These are phyloP conservation scores for Rhododendron kiyosumense DNA, from an alignment of 148 eudicot genomes.

Conservation along the genomic window DNA sequence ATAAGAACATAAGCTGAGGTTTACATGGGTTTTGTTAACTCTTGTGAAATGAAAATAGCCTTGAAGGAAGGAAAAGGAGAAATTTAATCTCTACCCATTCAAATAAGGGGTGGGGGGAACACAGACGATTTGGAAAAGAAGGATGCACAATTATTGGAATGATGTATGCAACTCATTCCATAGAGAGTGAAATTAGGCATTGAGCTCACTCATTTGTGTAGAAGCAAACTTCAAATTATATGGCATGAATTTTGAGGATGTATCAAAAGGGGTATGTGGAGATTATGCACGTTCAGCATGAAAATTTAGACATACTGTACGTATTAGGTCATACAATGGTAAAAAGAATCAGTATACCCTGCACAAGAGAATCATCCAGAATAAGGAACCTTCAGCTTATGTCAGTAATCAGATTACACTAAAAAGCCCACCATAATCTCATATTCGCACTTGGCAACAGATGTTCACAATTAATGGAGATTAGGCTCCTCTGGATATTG, in stretches of 20 bases:
- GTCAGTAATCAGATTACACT: not conserved
- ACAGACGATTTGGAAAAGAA: too few species aligned
- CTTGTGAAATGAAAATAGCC: too few species aligned
- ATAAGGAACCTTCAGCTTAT: not conserved
- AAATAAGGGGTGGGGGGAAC: too few species aligned
- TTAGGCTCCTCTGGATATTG: too few species aligned
- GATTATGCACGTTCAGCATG: not conserved
- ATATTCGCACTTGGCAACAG: not conserved
- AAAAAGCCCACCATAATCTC: not conserved
- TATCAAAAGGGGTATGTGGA: not conserved
- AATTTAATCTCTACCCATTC: too few species aligned
- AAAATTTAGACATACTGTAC: not conserved
- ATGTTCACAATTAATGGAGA: not conserved
- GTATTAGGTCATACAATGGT: not conserved
- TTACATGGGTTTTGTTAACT: not conserved
- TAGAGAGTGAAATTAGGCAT: too few species aligned
- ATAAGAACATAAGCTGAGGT: too few species aligned
- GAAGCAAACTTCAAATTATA: not conserved
- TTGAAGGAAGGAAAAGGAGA: too few species aligned
- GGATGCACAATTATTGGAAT: too few species aligned
- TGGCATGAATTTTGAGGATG: not conserved
- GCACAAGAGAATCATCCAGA: not conserved
- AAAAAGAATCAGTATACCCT: too few species aligned
- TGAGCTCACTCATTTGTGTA: too few species aligned
- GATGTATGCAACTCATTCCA: too few species aligned